phyloP scores from a whole-genome alignment of 352 stramenopile species.

The Aphanomyces cochlioides region DNA sequence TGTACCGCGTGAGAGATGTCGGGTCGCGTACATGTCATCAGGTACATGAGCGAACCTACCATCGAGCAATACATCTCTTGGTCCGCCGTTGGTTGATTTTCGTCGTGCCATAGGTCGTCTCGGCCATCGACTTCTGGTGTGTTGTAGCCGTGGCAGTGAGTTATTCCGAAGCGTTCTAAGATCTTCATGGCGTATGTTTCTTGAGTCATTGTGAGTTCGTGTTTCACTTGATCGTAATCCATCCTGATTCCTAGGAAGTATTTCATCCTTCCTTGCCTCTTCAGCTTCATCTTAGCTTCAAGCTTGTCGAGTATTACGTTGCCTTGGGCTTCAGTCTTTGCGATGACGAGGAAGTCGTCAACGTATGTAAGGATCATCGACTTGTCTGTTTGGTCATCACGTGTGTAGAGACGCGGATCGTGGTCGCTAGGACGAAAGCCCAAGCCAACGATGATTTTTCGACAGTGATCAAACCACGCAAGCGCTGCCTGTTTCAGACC shows the following conservation, averaged over 20 bases:
- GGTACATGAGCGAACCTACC: slow-evolving; percentile 27
- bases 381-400: neutral
- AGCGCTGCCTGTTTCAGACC: slow-evolving; percentile 31
- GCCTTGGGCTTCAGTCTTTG: neutral
- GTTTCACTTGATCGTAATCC: neutral
- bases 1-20: slow-evolving; percentile 10
- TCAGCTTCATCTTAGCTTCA: slow-evolving; percentile 5
- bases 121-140: slow-evolving; percentile 25
- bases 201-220: slow-evolving; percentile 17
- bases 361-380: slow-evolving; percentile 3
- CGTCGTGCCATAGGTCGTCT: slow-evolving; percentile 6
- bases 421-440: slow-evolving; percentile 8
- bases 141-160: neutral
- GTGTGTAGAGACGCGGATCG: slow-evolving; percentile 8
- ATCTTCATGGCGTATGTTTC: slow-evolving; percentile 27
- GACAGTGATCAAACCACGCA: neutral
- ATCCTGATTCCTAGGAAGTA: slow-evolving; percentile 26
- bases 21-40: slow-evolving; percentile 13
- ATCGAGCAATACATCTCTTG: slow-evolving; percentile 16
- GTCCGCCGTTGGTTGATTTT: slow-evolving; percentile 2
- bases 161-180: slow-evolving; percentile 12
- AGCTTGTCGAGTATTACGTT: neutral
- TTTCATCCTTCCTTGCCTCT: slow-evolving; percentile 29
- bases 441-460: neutral
- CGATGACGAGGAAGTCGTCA: slow-evolving; percentile 7